Evolutionary conservation across 148 eudicot genomes (phyloP), one percentile per base, ranked within the genome.

Genomic region (Camellia granthamiana): DNA sequence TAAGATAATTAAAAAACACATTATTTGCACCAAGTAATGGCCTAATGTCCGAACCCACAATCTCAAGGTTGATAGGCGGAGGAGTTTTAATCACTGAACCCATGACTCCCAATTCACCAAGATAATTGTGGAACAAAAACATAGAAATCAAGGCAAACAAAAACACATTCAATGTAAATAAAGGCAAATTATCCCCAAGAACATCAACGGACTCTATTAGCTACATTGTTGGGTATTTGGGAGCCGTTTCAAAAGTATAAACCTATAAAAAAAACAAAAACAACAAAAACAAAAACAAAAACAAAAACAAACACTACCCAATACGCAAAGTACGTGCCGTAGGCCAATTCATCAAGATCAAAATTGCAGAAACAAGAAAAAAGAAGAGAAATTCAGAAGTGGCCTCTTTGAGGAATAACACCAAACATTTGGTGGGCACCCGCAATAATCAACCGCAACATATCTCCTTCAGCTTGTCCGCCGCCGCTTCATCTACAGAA

Each of bases 401-500:
- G 47, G 55, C 69, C 82, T 74, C 82, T 66, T 15, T 73, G 74
- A 47, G 84, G 71, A 65, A 83, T 77, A 72, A 74, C 66, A 82
- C 23, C 90, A 79, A 91, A 85, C 90, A 86, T 41, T 69, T 84
- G 81, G 87, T 55, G 79, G 30, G 56, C 90, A 79, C 11, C 2
- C 6, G 1, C 23, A 56, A 18, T 71, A 71, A 82, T 83, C 86
- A 84, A 16, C 71, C 78, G 43, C 77, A 43, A 67, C 97, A 94
- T 6, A 90, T 89, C 58, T 73, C 83, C 84, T 91, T 92, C 81
- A 94, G 85, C 90, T 83, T 90, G 13, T 80, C 60, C 43, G 98
- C 97, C 63, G 87, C 91, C 55, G 85, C 80, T 90, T 91, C 91
- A 61, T 90, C 89, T 52, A 94, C 90, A 18, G 91, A 85, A 84